phyloP scores from a whole-genome alignment of 2,329 filamentous ascomycete species.

The Mycosphaerella sp. region DNA sequence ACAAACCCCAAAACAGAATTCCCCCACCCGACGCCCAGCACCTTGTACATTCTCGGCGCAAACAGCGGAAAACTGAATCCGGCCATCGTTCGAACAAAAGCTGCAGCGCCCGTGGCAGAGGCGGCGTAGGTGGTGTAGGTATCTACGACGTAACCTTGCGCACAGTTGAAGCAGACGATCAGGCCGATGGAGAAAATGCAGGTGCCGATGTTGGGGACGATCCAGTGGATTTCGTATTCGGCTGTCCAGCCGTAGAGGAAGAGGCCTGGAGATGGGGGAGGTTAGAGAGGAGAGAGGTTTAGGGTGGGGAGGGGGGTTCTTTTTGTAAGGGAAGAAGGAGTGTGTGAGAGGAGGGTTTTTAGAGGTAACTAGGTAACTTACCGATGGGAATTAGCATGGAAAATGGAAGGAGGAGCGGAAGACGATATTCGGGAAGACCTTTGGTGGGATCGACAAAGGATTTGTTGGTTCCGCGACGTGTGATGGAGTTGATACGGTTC shows the following conservation, averaged over 20 bases:
- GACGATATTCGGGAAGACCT: slow-evolving; percentile 36
- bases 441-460: slow-evolving; percentile 25
- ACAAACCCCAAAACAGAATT: background rate
- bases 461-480: slow-evolving; percentile 6
- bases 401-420: slow-evolving; percentile 29
- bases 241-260: slow-evolving; percentile 27
- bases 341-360: too few relatives aligned
- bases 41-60: slow-evolving; percentile 40
- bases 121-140: slow-evolving; percentile 44
- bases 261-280: slow-evolving; percentile 7
- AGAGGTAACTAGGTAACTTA: slow-evolving; percentile 32
- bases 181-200: slow-evolving; percentile 21
- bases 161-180: slow-evolving; percentile 22
- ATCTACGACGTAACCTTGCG: slow-evolving; percentile 40
- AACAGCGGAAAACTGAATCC: slow-evolving; percentile 49
- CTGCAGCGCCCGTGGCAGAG: slow-evolving; percentile 43
- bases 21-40: too few relatives aligned
- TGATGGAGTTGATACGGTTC: background rate
- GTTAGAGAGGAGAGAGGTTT: too few relatives aligned
- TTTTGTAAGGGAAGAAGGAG: too few relatives aligned
- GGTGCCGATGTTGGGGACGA: slow-evolving; percentile 24
- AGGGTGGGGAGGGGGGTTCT: too few relatives aligned
- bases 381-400: slow-evolving; percentile 37
- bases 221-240: slow-evolving; percentile 21
- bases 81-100: slow-evolving; percentile 42